Conservation (phyloP, 2,329 filamentous ascomycete species). For the Hypomyces perniciosus region DNA sequence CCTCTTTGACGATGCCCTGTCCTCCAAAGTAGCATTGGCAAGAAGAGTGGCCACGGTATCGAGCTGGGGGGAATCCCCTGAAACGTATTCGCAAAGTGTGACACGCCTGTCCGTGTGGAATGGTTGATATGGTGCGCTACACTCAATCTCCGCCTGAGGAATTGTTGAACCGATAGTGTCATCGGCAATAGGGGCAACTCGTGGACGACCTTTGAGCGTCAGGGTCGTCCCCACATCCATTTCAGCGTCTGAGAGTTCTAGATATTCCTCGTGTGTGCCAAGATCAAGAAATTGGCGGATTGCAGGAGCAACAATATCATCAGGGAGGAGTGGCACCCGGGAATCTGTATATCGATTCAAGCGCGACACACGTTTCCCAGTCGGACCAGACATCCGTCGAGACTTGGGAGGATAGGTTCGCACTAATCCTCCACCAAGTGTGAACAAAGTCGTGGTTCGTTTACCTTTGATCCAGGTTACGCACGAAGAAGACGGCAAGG, state of each 20-base stretch:
- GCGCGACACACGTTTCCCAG: constrained; percentile 47
- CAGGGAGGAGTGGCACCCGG: constrained; percentile 57
- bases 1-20: constrained; percentile 30
- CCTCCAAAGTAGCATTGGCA: constrained; percentile 36
- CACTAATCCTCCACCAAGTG: constrained; percentile 60
- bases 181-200: constrained; percentile 28
- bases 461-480: constrained; percentile 60
- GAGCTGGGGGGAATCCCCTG: constrained; percentile 26
- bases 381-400: constrained; percentile 48
- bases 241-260: constrained; percentile 48
- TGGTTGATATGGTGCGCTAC: constrained; percentile 89
- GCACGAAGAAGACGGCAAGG: constrained; percentile 51
- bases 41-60: constrained; percentile 36
- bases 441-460: constrained; percentile 56
- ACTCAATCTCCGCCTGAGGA: constrained; percentile 82
- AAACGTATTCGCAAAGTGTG: constrained; percentile 61
- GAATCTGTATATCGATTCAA: constrained; percentile 59
- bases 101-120: constrained; percentile 90
- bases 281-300: constrained; percentile 47
- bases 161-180: constrained; percentile 57
- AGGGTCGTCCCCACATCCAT: constrained; percentile 50
- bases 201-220: constrained; percentile 40
- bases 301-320: constrained; percentile 50
- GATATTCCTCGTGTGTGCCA: constrained; percentile 48
- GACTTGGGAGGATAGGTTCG: constrained; percentile 58